Percentiles rank a stretch among this genome's conserved stretches.
Conservation (phyloP, 108 stramenopile genomes). For the Epithemia pelagica region DNA sequence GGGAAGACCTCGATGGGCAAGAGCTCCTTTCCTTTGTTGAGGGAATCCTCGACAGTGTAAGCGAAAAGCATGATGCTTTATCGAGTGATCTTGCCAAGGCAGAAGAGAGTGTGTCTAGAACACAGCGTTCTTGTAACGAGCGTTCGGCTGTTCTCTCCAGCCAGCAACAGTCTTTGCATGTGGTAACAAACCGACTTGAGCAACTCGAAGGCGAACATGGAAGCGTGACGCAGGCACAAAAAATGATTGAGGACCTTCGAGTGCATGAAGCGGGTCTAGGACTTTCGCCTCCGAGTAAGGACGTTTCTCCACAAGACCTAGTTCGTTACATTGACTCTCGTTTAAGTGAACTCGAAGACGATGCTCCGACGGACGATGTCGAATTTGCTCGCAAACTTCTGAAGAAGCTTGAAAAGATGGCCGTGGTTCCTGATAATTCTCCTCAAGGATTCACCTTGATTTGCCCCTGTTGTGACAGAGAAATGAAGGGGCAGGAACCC, state of each 20-base stretch:
- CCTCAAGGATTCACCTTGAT: not conserved
- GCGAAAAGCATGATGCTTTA: not conserved
- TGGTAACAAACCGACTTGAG: conserved; percentile 6
- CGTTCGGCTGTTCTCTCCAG: not conserved
- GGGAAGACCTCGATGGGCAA: not conserved
- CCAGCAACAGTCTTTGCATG: not conserved
- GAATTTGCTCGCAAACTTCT: conserved; percentile 19
- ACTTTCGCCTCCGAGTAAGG: not conserved
- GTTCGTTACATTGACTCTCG: not conserved
- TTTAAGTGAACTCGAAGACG: not conserved
- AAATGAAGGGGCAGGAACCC: conserved; percentile 3
- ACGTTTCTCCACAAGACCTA: not conserved
- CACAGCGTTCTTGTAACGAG: not conserved
- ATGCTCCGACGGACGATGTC: not conserved
- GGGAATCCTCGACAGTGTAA: not conserved
- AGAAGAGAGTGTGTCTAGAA: not conserved
- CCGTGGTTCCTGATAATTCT: not conserved
- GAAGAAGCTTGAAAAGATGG: conserved; percentile 44
- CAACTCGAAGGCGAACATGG: conserved; percentile 13
- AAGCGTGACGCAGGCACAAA: not conserved
- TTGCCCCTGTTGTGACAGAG: conserved; percentile 39
- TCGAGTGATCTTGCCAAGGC: not conserved
- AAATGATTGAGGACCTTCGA: not conserved
- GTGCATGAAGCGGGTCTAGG: not conserved
- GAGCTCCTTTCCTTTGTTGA: not conserved